A percentile compares a stretch with the other conserved stretches of the same genome.
Evolutionary conservation across 768 basidiomycete species (phyloP).

Genomic region (Basidioascus undulatus): DNA sequence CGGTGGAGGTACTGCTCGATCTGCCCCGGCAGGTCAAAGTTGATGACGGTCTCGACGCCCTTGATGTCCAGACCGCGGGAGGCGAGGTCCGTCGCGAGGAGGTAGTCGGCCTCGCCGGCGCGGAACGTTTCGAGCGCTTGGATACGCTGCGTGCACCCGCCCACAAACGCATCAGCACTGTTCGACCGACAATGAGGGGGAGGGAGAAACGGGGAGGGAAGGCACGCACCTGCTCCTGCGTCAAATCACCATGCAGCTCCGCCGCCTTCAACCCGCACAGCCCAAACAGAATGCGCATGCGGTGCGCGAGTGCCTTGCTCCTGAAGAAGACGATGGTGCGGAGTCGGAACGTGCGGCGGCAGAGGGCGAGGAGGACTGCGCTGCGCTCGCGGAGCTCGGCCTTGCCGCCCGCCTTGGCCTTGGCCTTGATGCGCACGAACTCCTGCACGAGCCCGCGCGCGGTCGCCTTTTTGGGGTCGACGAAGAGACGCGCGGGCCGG

Average conservation of each 20-base stretch:
- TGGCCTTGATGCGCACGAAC: conserved; percentile 24
- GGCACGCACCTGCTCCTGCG: conserved; percentile 68
- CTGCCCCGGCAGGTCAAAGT: conserved; percentile 93
- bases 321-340: conserved; percentile 79
- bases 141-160: conserved; percentile 70
- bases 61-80: conserved; percentile 92
- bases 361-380: conserved; percentile 31
- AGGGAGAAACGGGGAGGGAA: background rate
- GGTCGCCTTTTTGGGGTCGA: conserved; percentile 73
- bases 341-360: conserved; percentile 58
- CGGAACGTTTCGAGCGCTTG: conserved; percentile 66
- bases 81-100: conserved; percentile 91
- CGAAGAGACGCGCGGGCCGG: conserved; percentile 80
- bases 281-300: conserved; percentile 80
- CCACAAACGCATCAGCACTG: conserved; percentile 2
- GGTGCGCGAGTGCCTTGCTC: conserved; percentile 91
- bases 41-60: conserved; percentile 89
- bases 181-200: background rate
- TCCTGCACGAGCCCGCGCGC: conserved; percentile 76
- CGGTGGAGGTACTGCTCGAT: conserved; percentile 86
- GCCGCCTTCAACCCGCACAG: conserved; percentile 50
- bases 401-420: conserved; percentile 32
- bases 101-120: conserved; percentile 62
- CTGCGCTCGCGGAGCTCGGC: conserved; percentile 17
- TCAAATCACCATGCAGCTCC: conserved; percentile 83